Percentiles rank a stretch among this genome's conserved stretches.
Conservation (phyloP, 108 stramenopile genomes). For the Skeletonema costatum region DNA sequence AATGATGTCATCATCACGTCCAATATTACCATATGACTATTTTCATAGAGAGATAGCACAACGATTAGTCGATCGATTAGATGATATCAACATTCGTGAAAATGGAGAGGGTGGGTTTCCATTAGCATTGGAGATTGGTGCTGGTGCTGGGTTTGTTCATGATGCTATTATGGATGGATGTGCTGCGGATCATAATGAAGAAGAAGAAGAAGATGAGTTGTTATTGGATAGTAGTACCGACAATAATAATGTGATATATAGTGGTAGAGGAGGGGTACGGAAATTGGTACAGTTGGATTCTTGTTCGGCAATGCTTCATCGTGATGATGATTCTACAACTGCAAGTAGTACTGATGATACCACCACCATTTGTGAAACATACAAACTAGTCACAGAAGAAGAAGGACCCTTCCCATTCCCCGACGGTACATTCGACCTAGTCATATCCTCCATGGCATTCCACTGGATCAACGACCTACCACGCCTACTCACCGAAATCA, state of each 20-base stretch:
- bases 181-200: neutral
- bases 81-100: conserved; percentile 71
- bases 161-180: conserved; percentile 48
- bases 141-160: conserved; percentile 67
- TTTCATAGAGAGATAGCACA: conserved; percentile 78
- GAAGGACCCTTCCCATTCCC: conserved; percentile 81
- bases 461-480: conserved; percentile 98
- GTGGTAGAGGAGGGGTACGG: conserved; percentile 83
- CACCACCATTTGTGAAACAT: conserved; percentile 62
- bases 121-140: conserved; percentile 81
- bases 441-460: conserved; percentile 82
- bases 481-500: conserved; percentile 67
- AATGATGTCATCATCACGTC: neutral
- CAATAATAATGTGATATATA: conserved; percentile 55
- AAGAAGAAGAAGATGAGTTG: neutral
- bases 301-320: conserved; percentile 64
- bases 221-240: conserved; percentile 49
- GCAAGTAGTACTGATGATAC: conserved; percentile 6
- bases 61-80: conserved; percentile 81
- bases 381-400: conserved; percentile 67
- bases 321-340: conserved; percentile 48
- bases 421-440: conserved; percentile 93
- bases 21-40: conserved; percentile 65
- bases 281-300: conserved; percentile 85
- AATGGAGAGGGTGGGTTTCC: conserved; percentile 66